These are phyloP conservation scores for Mycena pura DNA, from an alignment of 768 basidiomycete genomes.

Conservation along the genomic window DNA sequence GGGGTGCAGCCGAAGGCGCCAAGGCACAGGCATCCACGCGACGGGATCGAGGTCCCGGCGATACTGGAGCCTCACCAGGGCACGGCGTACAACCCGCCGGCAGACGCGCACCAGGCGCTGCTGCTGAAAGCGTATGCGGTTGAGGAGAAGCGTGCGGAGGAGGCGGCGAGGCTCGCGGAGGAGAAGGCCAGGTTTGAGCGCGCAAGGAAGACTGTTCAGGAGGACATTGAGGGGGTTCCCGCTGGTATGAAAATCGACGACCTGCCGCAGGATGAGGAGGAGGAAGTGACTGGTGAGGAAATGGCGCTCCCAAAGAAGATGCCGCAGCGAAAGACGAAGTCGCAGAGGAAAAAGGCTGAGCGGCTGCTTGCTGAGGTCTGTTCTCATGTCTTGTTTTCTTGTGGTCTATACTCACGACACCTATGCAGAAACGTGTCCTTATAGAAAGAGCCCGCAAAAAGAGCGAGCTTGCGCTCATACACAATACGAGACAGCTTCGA, in stretches of 20 bases:
- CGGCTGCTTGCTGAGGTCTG: conserved; percentile 69
- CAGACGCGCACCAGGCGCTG: conserved; percentile 73
- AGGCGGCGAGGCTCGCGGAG: conserved; percentile 59
- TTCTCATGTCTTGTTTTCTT: neutral
- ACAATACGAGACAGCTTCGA: conserved; percentile 60
- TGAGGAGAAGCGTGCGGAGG: conserved; percentile 64
- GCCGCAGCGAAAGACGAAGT: conserved; percentile 50
- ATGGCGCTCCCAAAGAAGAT: conserved; percentile 47
- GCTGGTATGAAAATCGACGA: conserved; percentile 73
- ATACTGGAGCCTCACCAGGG: conserved; percentile 79
- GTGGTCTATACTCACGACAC: neutral
- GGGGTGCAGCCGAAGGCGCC: conserved; percentile 49
- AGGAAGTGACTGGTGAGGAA: conserved; percentile 45
- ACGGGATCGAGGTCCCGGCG: conserved; percentile 67
- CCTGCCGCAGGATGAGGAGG: conserved; percentile 37
- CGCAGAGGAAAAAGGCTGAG: conserved; percentile 72
- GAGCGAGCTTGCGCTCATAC: conserved; percentile 64
- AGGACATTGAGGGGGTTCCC: conserved; percentile 46
- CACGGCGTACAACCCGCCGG: conserved; percentile 88
- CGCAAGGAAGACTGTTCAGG: conserved; percentile 47
- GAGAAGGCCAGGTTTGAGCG: conserved; percentile 62
- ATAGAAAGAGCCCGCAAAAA: conserved; percentile 66
- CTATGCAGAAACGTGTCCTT: conserved; percentile 64
- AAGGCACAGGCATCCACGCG: conserved; percentile 62
- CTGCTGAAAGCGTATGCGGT: conserved; percentile 68